These are phyloP conservation scores for Ochromonas danica DNA, from an alignment of 108 stramenopile species.

Conservation along the genomic window DNA sequence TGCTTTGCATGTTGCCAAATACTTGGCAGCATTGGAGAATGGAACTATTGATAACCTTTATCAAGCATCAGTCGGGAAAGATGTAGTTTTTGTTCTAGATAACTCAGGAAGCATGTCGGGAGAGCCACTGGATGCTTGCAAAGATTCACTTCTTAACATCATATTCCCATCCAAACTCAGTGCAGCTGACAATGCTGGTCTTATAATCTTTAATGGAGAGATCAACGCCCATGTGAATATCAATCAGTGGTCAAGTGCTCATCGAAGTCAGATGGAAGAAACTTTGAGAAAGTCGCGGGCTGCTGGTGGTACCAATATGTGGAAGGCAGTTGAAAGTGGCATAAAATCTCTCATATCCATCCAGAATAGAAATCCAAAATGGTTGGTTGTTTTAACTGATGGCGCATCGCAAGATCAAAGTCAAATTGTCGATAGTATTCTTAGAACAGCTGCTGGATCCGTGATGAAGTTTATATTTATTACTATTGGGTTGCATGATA, in stretches of 20 bases:
- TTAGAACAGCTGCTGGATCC: too few relatives aligned
- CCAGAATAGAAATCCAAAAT: neutral
- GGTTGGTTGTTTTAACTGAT: neutral
- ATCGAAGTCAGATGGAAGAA: neutral
- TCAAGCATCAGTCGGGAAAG: neutral
- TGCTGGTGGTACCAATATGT: constrained; percentile 10
- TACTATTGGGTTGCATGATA: neutral
- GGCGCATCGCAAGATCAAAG: neutral
- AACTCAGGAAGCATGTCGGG: constrained; percentile 17
- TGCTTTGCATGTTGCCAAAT: constrained; percentile 4
- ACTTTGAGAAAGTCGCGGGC: neutral
- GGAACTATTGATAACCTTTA: constrained; percentile 19
- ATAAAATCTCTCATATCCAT: neutral
- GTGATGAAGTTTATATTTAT: neutral
- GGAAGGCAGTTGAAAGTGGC: neutral
- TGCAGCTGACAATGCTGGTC: neutral
- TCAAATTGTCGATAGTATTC: too few relatives aligned
- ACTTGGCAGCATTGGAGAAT: neutral
- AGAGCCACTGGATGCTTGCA: neutral
- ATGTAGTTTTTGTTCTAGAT: constrained; percentile 17
- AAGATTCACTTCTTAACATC: neutral
- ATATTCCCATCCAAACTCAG: neutral
- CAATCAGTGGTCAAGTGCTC: neutral
- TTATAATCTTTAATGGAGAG: neutral
- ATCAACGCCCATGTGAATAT: neutral